Conservation (phyloP, 2,329 filamentous ascomycete species). For the Alternaria gansuensis region DNA sequence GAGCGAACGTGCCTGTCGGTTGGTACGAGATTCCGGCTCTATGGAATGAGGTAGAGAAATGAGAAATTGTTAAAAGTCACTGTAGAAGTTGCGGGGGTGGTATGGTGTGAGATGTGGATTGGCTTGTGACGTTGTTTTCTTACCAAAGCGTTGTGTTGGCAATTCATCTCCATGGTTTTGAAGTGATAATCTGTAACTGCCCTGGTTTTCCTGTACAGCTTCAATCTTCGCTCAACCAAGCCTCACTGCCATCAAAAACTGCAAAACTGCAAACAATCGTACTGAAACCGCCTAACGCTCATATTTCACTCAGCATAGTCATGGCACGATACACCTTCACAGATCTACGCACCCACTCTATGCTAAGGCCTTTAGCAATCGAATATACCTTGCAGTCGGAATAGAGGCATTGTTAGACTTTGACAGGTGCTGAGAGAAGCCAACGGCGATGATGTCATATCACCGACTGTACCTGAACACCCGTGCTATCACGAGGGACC, state of each 20-base stretch:
- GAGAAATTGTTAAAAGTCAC: constrained; percentile 18
- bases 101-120: background rate
- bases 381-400: background rate
- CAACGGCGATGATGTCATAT: constrained; percentile 8
- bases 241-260: background rate
- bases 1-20: constrained; percentile 1
- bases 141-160: background rate
- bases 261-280: background rate
- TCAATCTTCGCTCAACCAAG: background rate
- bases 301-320: background rate
- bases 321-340: background rate
- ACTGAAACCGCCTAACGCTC: background rate
- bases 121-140: background rate
- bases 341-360: background rate
- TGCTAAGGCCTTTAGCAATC: background rate
- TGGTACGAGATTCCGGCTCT: constrained; percentile 13
- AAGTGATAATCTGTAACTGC: background rate
- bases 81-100: background rate
- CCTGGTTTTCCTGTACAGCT: background rate
- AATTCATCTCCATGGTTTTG: background rate
- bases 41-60: constrained; percentile 15
- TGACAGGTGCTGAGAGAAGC: background rate
- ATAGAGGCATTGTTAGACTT: background rate
- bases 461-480: background rate
- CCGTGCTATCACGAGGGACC: background rate